phyloP scores from a whole-genome alignment of 1,139 yeast species.

The Geotrichum citri-aurantii region DNA sequence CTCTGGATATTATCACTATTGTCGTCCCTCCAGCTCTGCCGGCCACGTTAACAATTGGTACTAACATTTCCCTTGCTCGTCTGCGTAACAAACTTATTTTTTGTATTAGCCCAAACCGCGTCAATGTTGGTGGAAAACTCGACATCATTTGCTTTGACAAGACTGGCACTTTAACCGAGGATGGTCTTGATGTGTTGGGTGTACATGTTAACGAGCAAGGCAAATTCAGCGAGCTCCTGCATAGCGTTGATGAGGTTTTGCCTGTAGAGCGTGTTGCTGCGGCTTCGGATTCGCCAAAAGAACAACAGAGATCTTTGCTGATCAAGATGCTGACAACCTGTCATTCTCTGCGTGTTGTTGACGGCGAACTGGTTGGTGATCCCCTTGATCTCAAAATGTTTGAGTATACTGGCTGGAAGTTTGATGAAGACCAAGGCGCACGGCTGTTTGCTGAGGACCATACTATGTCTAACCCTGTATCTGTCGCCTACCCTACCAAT shows the following conservation, averaged over 20 bases:
- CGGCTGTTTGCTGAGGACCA: conserved; percentile 35
- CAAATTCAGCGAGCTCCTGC: conserved; percentile 46
- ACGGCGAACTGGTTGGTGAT: conserved; percentile 80
- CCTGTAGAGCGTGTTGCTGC: conserved; percentile 13
- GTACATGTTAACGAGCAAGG: conserved; percentile 45
- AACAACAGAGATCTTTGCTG: conserved; percentile 13
- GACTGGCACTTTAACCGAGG: conserved; percentile 96
- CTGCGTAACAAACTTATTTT: conserved; percentile 63
- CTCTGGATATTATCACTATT: conserved; percentile 87
- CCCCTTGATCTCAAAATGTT: conserved; percentile 93
- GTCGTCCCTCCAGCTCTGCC: conserved; percentile 99
- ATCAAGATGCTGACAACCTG: conserved; percentile 65
- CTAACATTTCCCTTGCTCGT: conserved; percentile 81
- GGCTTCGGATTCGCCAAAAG: conserved; percentile 11
- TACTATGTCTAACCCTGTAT: conserved; percentile 32
- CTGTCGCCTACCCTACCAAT: conserved; percentile 36
- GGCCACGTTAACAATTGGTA: conserved; percentile 93
- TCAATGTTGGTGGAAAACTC: conserved; percentile 89
- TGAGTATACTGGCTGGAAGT: conserved; percentile 72
- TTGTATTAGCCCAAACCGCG: conserved; percentile 90
- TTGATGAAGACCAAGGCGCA: conserved; percentile 56
- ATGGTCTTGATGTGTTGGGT: conserved; percentile 89
- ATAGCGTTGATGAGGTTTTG: conserved; percentile 32
- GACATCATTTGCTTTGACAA: conserved; percentile 92
- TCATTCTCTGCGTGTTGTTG: conserved; percentile 77